Evolutionary conservation across 1,284 basidiomycete genomes (phyloP).

Genomic region (Ganoderma multipileum): DNA sequence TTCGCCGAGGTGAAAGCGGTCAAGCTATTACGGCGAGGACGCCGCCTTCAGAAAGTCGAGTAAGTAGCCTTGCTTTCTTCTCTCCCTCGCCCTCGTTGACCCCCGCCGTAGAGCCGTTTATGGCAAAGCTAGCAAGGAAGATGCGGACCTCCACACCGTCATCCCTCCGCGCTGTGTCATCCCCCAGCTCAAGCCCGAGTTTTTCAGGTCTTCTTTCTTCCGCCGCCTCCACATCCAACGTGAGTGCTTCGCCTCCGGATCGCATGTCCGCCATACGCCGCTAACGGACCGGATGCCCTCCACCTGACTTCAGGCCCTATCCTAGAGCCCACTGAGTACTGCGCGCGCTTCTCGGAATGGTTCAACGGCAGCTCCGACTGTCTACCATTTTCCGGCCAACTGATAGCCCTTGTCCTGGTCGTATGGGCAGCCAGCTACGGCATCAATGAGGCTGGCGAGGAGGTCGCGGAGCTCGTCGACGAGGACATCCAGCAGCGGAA

Average conservation of each 20-base stretch:
- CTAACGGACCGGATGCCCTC: conserved; percentile 46
- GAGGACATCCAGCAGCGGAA: conserved; percentile 47
- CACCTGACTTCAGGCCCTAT: conserved; percentile 61
- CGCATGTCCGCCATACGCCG: conserved; percentile 15
- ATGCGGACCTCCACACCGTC: conserved; percentile 46
- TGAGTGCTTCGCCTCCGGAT: conserved; percentile 45
- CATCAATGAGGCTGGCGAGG: conserved; percentile 75
- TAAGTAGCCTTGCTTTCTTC: conserved; percentile 34
- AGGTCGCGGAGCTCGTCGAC: conserved; percentile 44
- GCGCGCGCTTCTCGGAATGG: conserved; percentile 69
- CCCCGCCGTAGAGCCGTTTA: conserved; percentile 45
- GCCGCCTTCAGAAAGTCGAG: conserved; percentile 84
- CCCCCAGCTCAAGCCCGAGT: conserved; percentile 75
- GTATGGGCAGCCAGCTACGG: conserved; percentile 90
- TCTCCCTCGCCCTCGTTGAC: conserved; percentile 13
- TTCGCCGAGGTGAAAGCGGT: conserved; percentile 89
- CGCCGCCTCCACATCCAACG: conserved; percentile 82
- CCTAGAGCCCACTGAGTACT: conserved; percentile 78
- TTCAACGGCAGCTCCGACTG: conserved; percentile 60
- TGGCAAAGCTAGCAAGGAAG: conserved; percentile 52
- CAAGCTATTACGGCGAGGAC: conserved; percentile 82
- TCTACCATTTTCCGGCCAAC: conserved; percentile 63
- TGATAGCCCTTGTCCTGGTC: conserved; percentile 75
- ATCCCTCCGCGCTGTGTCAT: conserved; percentile 53
- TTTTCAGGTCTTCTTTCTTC: conserved; percentile 87